These are phyloP conservation scores for Debaryomycetaceae sp. DNA, from an alignment of 1,139 yeast genomes.

Conservation along the genomic window DNA sequence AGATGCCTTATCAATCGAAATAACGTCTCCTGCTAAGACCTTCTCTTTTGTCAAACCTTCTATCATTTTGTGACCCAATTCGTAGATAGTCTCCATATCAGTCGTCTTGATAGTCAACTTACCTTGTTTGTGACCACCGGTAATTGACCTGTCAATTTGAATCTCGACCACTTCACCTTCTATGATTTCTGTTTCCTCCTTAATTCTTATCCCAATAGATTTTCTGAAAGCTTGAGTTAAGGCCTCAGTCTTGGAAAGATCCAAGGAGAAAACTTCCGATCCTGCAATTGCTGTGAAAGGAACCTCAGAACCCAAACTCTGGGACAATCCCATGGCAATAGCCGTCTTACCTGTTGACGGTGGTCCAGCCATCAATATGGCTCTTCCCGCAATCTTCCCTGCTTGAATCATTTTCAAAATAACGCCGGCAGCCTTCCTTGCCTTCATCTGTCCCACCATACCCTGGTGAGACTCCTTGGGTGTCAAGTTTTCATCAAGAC, in stretches of 20 bases:
- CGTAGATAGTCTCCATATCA: slow-evolving; percentile 98
- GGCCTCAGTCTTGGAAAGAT: slow-evolving; percentile 91
- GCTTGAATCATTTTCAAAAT: slow-evolving; percentile 89
- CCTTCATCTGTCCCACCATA: slow-evolving; percentile 95
- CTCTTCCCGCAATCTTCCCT: slow-evolving; percentile 95
- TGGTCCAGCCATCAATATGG: slow-evolving; percentile 94
- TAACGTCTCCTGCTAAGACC: slow-evolving; percentile 95
- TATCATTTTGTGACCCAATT: slow-evolving; percentile 95
- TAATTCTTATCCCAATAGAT: slow-evolving; percentile 90
- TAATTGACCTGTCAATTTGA: slow-evolving; percentile 91
- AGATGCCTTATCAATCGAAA: slow-evolving; percentile 91
- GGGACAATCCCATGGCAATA: slow-evolving; percentile 94
- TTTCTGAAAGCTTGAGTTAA: slow-evolving; percentile 94
- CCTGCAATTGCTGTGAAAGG: slow-evolving; percentile 97
- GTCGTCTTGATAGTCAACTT: slow-evolving; percentile 96
- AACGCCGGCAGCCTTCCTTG: slow-evolving; percentile 94
- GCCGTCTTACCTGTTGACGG: slow-evolving; percentile 99
- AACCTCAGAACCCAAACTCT: slow-evolving; percentile 82
- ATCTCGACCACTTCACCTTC: slow-evolving; percentile 99
- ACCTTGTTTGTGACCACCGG: slow-evolving; percentile 98
- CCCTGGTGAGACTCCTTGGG: slow-evolving; percentile 84
- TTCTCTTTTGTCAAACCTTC: slow-evolving; percentile 94
- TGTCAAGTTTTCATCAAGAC: slow-evolving; percentile 84
- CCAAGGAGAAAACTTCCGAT: slow-evolving; percentile 87
- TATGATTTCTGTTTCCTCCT: slow-evolving; percentile 94